Conservation (phyloP, 441 rosid species). For the Eruca vesicaria region DNA sequence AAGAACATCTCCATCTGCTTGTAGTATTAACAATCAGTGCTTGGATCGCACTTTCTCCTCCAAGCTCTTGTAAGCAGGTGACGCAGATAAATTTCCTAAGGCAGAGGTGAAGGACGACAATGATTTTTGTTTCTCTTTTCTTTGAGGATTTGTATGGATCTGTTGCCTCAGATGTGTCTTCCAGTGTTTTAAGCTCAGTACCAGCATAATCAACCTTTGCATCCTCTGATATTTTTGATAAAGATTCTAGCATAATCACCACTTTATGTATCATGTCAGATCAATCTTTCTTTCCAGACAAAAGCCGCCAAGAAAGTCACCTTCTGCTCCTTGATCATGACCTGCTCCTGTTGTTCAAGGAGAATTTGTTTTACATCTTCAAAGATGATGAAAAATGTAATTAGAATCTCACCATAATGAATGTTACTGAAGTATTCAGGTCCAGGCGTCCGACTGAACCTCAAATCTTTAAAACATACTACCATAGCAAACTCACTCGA, state of each 20-base stretch:
- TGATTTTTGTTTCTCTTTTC: constrained; percentile 50
- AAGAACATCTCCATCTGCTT: no score
- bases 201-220: constrained; percentile 59
- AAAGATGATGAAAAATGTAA: background rate
- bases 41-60: no score
- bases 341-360: constrained; percentile 45
- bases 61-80: no score
- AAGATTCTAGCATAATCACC: no score
- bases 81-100: no score
- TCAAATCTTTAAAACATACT: no score
- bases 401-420: constrained; percentile 53
- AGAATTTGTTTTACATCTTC: background rate
- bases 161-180: constrained; percentile 58
- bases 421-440: no score
- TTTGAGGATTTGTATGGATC: constrained; percentile 78
- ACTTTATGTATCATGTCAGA: constrained; percentile 76
- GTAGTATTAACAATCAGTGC: no score
- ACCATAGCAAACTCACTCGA: constrained; percentile 43
- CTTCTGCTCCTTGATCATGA: constrained; percentile 69
- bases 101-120: constrained; percentile 7
- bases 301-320: constrained; percentile 65
- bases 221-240: constrained; percentile 63
- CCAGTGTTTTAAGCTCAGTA: constrained; percentile 73
- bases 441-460: no score
- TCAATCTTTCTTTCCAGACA: constrained; percentile 82